Base-by-base conservation (phyloP, 805 yeast genomes). In the Candida ulmi region DNA sequence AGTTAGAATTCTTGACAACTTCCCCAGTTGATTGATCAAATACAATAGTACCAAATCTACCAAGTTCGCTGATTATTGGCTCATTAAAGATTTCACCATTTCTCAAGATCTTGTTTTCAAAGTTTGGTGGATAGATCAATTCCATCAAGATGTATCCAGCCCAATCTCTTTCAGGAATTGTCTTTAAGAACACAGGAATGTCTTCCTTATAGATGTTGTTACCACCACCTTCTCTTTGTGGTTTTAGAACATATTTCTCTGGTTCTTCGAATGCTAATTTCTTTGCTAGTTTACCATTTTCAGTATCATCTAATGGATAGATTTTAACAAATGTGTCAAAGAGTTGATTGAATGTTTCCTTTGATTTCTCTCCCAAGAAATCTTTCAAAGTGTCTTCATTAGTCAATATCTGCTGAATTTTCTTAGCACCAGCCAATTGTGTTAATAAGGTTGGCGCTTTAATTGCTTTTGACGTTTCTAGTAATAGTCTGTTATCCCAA, bases 221-320 rank as follows among this genome's bases (percentile, higher is more conserved):
- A 16, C 99, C 99, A 34, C 99, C 99, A 30, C 99, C 99, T 68
- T 93, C 99, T 66, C 99, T 76, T 63, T 93, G 99, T 4, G 99
- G 99, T 57, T 93, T 93, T 51, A 93, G 70, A 1, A 93, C 99
- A 58, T 68, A 93, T 18, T 72, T 69, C 39, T 76, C 77, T 0
- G 96, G 91, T 2, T 61, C 44, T 45, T 76, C 78, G 35, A 82
- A 65, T 2, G 95, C 95, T 33, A 86, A 60, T 43, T 72, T 63
- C 42, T 74, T 77, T 5, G 93, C 96, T 28, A 54, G 41, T 32
- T 52, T 48, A 3, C 96, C 96, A 26, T 71, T 68, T 30, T 63
- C 66, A 1, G 87, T 68, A 39, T 76, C 72, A 59, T 91, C 98
- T 49, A 93, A 61, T 13, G 99, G 97, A 59, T 85, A 80, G 16